Conservation (phyloP, 345 rosid genomes). For the Brassica cretica region DNA sequence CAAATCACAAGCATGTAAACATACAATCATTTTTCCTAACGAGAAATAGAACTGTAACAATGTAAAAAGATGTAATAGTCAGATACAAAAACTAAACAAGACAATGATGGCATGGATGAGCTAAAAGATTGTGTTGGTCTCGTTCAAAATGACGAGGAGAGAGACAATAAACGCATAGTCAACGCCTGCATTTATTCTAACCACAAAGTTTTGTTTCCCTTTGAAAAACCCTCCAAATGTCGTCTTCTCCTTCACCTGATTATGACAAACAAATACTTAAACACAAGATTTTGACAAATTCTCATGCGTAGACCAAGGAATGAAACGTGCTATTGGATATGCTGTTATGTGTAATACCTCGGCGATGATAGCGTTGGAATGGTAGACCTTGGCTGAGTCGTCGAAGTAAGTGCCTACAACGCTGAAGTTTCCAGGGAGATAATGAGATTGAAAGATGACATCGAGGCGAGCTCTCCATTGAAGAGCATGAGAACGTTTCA, state of each 20-base stretch:
- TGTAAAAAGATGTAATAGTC: background rate
- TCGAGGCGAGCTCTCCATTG: slow-evolving; percentile 36
- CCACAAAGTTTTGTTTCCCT: slow-evolving; percentile 31
- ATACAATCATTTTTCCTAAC: no score
- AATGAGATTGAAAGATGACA: slow-evolving; percentile 20
- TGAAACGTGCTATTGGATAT: background rate
- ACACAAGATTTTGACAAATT: background rate
- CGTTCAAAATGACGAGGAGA: slow-evolving; percentile 32
- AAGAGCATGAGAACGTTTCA: slow-evolving; percentile 27
- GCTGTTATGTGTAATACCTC: slow-evolving; percentile 1
- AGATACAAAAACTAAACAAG: background rate
- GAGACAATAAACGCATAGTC: slow-evolving; percentile 32
- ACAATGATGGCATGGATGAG: background rate
- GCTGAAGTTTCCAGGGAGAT: slow-evolving; percentile 15
- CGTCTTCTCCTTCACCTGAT: slow-evolving; percentile 31
- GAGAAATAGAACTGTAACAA: background rate
- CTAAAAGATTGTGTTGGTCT: slow-evolving; percentile 31
- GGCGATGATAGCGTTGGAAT: slow-evolving; percentile 18
- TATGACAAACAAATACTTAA: background rate
- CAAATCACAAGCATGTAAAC: background rate
- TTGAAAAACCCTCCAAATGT: slow-evolving; percentile 24
- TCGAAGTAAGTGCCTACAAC: slow-evolving; percentile 31
- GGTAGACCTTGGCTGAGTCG: slow-evolving; percentile 27
- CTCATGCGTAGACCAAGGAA: background rate
- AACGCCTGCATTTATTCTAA: slow-evolving; percentile 25